Evolutionary conservation across 768 basidiomycete species (phyloP).

Genomic region (Termitomyces titanicus): DNA sequence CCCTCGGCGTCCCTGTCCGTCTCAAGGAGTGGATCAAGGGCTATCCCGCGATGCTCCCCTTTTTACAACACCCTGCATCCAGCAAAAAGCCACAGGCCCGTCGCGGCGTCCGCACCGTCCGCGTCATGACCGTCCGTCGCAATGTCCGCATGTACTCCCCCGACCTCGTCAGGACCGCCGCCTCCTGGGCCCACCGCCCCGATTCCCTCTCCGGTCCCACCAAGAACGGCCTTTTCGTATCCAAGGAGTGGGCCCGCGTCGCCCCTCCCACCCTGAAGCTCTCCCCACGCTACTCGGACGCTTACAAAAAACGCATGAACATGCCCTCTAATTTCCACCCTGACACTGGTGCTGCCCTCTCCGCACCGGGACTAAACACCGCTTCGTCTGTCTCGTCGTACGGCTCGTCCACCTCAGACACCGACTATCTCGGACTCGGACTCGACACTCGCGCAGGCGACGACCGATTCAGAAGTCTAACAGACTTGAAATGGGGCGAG

Average conservation of each 20-base stretch:
- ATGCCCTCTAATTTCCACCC: slow-evolving; percentile 61
- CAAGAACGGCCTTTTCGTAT: slow-evolving; percentile 46
- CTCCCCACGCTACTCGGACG: slow-evolving; percentile 67
- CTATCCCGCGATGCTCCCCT: slow-evolving; percentile 78
- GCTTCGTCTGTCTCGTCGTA: slow-evolving; percentile 42
- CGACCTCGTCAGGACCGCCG: slow-evolving; percentile 71
- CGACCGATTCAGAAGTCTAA: slow-evolving; percentile 74
- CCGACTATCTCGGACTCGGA: slow-evolving; percentile 35
- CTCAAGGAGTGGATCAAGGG: slow-evolving; percentile 90
- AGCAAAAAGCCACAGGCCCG: slow-evolving; percentile 55
- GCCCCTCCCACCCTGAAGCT: slow-evolving; percentile 58
- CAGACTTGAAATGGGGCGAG: slow-evolving; percentile 89
- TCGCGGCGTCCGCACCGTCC: slow-evolving; percentile 72
- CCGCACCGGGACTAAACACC: slow-evolving; percentile 24
- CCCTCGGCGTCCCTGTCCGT: slow-evolving; percentile 75
- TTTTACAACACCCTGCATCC: slow-evolving; percentile 36
- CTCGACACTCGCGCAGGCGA: slow-evolving; percentile 43
- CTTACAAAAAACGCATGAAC: slow-evolving; percentile 75
- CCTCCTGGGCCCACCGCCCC: slow-evolving; percentile 40
- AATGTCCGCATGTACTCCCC: slow-evolving; percentile 86
- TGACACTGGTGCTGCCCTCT: slow-evolving; percentile 31
- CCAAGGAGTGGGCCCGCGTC: slow-evolving; percentile 78
- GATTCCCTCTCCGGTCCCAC: slow-evolving; percentile 18
- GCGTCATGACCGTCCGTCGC: slow-evolving; percentile 71
- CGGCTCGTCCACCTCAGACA: slow-evolving; percentile 29